These are phyloP conservation scores for Aspergillus sp. DNA, from an alignment of 2,329 filamentous ascomycete species.

Conservation along the genomic window DNA sequence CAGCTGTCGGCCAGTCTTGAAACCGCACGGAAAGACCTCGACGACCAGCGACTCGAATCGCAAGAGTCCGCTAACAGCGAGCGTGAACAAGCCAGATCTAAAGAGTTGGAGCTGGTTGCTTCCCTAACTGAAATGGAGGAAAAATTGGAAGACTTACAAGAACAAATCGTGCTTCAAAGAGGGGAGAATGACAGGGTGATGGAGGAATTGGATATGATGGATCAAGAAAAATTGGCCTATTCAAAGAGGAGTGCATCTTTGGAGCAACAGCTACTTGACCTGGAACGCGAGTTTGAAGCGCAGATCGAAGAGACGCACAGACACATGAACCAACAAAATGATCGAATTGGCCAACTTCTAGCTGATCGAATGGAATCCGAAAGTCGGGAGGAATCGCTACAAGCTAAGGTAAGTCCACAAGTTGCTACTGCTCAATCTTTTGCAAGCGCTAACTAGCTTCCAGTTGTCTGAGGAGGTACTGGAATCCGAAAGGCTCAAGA, in stretches of 20 bases:
- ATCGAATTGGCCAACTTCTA: constrained; percentile 19
- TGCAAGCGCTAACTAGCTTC: background rate
- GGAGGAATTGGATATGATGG: constrained; percentile 19
- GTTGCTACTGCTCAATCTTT: background rate
- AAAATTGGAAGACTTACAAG: constrained; percentile 42
- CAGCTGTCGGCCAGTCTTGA: constrained; percentile 34
- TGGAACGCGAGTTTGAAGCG: constrained; percentile 24
- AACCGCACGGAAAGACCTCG: constrained; percentile 37
- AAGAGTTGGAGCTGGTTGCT: constrained; percentile 46
- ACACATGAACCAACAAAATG: too few species aligned
- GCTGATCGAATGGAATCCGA: constrained; percentile 21
- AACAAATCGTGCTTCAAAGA: constrained; percentile 29
- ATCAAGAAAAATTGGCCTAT: constrained; percentile 16
- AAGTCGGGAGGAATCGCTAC: constrained; percentile 15
- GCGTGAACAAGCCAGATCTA: constrained; percentile 31
- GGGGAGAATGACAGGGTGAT: constrained; percentile 22
- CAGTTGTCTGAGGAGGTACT: constrained; percentile 26
- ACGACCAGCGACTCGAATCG: constrained; percentile 33
- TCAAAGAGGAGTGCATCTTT: constrained; percentile 23
- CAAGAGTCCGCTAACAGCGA: constrained; percentile 27
- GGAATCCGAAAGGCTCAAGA: constrained; percentile 21
- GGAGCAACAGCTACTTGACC: constrained; percentile 23
- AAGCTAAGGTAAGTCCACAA: constrained; percentile 21
- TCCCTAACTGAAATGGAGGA: constrained; percentile 47
- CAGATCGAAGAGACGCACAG: constrained; percentile 18